phyloP scores from a whole-genome alignment of 345 rosid species.

The Orychophragmus violaceus region DNA sequence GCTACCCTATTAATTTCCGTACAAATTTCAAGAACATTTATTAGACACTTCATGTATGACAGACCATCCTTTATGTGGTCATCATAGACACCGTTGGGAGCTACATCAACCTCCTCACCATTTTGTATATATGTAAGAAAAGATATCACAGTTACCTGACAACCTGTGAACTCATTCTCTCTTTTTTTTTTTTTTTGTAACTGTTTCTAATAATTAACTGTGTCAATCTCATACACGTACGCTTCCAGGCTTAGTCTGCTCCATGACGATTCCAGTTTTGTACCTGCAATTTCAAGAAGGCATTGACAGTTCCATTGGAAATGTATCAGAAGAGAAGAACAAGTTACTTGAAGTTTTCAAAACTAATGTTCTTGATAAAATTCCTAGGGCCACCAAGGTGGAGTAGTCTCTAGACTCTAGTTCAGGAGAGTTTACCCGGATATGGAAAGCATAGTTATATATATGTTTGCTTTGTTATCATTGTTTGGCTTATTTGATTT shows the following conservation, averaged over 20 bases:
- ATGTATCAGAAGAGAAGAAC: conserved; percentile 4
- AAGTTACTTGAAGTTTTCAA: conserved; percentile 4
- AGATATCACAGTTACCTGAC: not conserved
- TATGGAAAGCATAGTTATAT: not conserved
- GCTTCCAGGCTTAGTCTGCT: conserved; percentile 19
- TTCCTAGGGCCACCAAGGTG: conserved; percentile 17
- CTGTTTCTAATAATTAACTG: too few relatives aligned
- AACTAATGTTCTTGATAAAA: conserved; percentile 4
- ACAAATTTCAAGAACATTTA: not conserved
- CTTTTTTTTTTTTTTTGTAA: not conserved
- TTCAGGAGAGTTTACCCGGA: not conserved
- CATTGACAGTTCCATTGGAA: conserved; percentile 2
- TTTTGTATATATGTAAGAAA: conserved; percentile 21
- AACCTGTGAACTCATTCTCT: not conserved
- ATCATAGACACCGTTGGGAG: conserved; percentile 19
- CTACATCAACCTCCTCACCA: conserved; percentile 14
- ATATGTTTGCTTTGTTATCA: not conserved
- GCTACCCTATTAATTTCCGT: not conserved
- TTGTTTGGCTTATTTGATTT: not conserved
- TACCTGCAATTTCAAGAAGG: conserved; percentile 5
- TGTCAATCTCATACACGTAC: not conserved
- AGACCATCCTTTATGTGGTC: conserved; percentile 20
- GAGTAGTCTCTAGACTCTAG: conserved; percentile 5
- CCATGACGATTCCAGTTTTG: conserved; percentile 18
- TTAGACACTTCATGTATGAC: not conserved